Evolutionary conservation across 2,329 filamentous ascomycete species (phyloP), one percentile per base, ranked within the genome.

Genomic region (Sclerotinia trifoliorum): DNA sequence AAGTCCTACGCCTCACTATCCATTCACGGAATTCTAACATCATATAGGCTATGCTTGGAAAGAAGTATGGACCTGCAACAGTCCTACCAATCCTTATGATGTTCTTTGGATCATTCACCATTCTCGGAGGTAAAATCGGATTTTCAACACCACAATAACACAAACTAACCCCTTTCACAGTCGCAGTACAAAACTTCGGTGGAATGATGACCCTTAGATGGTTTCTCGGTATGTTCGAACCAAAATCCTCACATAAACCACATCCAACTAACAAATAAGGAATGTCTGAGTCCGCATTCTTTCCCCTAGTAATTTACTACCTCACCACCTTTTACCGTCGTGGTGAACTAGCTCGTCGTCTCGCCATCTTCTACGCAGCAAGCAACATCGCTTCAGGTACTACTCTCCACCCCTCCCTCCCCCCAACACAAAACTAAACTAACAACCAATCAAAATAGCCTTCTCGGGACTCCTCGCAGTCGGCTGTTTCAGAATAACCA

Each of bases 11-110:
- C 5, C 24, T 26, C 15, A 32, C 1, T 5, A 35, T 13, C 13
- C 56, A 21, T 44, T 3, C 8, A 19, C 15, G 11, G 24, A n/a
- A 49, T 35, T 29, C 57, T 72, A 17, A 73, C 65, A 11, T 29
- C 17, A 29, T 11, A 46, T 57, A 75, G 73, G 74, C 70, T 19
- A 88, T 92, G 79, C 75, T 90, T 5, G 89, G 89, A 66, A 92
- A 91, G 80, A 88, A 85, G 70, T 90, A 83, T 74, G 88, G 88
- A 0, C 86, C 89, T 0, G 83, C 85, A 67, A 81, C 84, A 24
- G 86, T 90, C 13, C 79, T 93, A 11, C 88, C 89, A 0, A 77
- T 87, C 60, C 84, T 91, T 78, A 92, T 92, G 89, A 83, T 89
- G 71, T 81, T 77, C 51, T 92, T 92, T 75, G 90, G 90, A 10